These are phyloP conservation scores for Chaetomium olivaceum DNA, from an alignment of 2,329 filamentous ascomycete species.

Conservation along the genomic window DNA sequence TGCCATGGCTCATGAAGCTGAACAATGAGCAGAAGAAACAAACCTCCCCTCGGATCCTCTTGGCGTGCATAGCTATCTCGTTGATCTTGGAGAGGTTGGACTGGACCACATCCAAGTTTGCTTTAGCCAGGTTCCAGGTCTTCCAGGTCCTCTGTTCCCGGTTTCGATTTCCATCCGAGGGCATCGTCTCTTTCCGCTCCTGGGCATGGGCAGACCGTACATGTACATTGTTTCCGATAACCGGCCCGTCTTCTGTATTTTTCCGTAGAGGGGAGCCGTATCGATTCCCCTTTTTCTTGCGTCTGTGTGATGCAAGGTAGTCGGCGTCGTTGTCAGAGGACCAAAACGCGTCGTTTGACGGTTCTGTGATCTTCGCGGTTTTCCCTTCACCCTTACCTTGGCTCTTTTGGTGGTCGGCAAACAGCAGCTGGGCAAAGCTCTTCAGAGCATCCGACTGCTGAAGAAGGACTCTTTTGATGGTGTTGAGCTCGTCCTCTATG, in stretches of 20 bases:
- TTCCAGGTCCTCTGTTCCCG: background rate
- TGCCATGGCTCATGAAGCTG: too few species aligned
- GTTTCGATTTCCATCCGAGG: too few species aligned
- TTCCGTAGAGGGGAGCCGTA: too few species aligned
- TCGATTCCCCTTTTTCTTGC: too few species aligned
- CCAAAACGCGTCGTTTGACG: background rate
- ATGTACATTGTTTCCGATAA: too few species aligned
- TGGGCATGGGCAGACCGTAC: slow-evolving; percentile 1
- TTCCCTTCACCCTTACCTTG: background rate
- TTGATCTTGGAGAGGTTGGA: slow-evolving; percentile 10
- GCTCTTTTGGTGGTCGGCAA: background rate
- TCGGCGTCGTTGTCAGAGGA: too few species aligned
- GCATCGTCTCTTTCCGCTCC: too few species aligned
- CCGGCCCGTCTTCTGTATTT: too few species aligned
- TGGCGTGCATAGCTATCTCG: slow-evolving; percentile 16
- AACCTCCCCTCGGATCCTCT: slow-evolving; percentile 13
- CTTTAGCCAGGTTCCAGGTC: slow-evolving; percentile 2
- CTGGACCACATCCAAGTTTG: slow-evolving; percentile 8
- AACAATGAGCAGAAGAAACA: background rate
- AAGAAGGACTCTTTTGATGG: slow-evolving; percentile 10
- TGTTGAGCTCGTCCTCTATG: slow-evolving; percentile 22
- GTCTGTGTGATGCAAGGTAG: too few species aligned
- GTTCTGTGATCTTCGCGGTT: background rate
- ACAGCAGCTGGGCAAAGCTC: slow-evolving; percentile 6
- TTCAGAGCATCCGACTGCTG: slow-evolving; percentile 12